Evolutionary conservation across 2,329 filamentous ascomycete genomes (phyloP).

Genomic region (Fusarium torulosum): DNA sequence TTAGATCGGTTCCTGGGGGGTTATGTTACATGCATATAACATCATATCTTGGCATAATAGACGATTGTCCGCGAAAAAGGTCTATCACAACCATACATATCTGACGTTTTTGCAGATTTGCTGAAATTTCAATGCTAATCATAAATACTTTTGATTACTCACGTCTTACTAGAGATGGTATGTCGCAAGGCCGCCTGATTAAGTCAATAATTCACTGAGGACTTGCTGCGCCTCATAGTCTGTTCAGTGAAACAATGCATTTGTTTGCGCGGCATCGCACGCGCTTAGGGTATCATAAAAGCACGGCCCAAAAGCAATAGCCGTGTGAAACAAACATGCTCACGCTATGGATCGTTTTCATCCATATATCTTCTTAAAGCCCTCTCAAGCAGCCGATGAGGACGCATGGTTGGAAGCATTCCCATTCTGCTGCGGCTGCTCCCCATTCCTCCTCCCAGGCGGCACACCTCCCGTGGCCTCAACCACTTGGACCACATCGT

Average conservation of each 20-base stretch:
- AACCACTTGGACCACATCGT: constrained; percentile 65
- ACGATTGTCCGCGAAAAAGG: constrained; percentile 24
- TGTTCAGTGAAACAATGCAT: constrained; percentile 2
- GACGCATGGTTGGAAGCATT: constrained; percentile 16
- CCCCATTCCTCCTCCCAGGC: constrained; percentile 23
- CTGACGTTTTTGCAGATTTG: not conserved
- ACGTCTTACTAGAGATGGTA: too few species aligned
- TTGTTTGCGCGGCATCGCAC: constrained; percentile 7
- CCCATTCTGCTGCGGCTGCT: constrained; percentile 35
- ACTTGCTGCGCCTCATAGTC: not conserved
- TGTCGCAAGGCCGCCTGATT: not conserved
- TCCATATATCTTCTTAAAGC: not conserved
- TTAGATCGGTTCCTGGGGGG: constrained; percentile 39
- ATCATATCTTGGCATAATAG: constrained; percentile 42
- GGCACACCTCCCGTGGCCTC: constrained; percentile 58
- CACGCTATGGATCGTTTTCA: not conserved
- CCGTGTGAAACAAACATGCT: constrained; percentile 14
- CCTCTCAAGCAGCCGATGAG: constrained; percentile 17
- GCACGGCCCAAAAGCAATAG: not conserved
- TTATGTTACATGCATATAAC: constrained; percentile 27
- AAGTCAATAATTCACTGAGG: not conserved
- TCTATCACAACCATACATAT: not conserved
- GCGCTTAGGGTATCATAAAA: constrained; percentile 19
- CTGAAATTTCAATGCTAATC: not conserved
- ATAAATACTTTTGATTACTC: too few species aligned